phyloP scores from a whole-genome alignment of 305 asterid species.

The Fraxinus nigra region DNA sequence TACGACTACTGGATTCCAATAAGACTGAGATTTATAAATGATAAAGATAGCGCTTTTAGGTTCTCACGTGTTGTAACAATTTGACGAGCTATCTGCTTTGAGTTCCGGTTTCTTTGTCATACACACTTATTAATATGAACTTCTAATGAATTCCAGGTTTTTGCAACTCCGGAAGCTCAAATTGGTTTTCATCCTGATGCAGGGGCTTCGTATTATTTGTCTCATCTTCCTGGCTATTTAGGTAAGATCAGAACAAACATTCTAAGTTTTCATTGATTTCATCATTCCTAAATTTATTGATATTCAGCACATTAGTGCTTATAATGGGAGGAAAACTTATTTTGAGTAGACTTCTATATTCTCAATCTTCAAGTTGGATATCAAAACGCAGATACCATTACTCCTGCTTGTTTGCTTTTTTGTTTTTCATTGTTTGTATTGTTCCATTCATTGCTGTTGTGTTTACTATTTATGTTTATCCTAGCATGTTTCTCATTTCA shows the following conservation, averaged over 20 bases:
- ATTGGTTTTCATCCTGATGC: conserved; percentile 98
- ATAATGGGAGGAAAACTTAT: not conserved
- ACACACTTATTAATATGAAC: not conserved
- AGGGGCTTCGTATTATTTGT: conserved; percentile 95
- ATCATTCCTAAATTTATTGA: conserved; percentile 15
- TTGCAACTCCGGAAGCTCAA: conserved; percentile 78
- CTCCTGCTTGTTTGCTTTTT: not conserved
- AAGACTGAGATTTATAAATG: not conserved
- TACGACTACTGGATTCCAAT: not conserved
- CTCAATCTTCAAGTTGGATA: not conserved
- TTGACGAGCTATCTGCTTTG: not conserved
- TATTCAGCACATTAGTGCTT: not conserved
- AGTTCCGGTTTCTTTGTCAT: not conserved
- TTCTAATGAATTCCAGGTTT: conserved; percentile 53
- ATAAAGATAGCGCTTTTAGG: not conserved
- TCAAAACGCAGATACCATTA: not conserved
- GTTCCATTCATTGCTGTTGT: not conserved
- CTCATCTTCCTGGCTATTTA: conserved; percentile 97
- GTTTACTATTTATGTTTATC: not conserved
- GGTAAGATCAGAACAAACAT: conserved; percentile 40
- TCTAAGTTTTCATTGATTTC: conserved; percentile 11
- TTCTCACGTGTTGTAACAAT: conserved; percentile 2
- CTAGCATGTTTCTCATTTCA: not conserved
- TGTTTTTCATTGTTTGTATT: not conserved
- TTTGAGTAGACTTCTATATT: not conserved